Evolutionary conservation across 225 moss, liverwort and hornwort species (phyloP), one percentile per base, ranked within the genome.

Genomic region (Pseudoscleropodium purum): DNA sequence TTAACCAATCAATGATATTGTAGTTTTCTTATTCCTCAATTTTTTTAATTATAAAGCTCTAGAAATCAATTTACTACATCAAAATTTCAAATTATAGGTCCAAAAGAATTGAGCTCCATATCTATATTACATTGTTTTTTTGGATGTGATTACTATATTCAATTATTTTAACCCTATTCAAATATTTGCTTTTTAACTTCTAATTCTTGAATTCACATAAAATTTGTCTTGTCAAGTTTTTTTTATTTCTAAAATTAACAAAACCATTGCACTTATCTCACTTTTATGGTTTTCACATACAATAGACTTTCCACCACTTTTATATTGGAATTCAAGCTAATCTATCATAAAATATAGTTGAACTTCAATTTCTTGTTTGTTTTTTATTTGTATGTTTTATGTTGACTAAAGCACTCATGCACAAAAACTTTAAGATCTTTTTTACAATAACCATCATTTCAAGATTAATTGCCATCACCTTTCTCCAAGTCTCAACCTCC

Each of bases 1-100:
- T 25, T 6, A 0, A 25, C 24, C 4, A 9, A 56, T 78, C 20
- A 78, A 25, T 36, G 37, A 16, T 56, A 56, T 16, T 78, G 2
- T 25, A 3, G 5, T 51, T 34, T 77, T 77, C 0, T 33, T 7
- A 8, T 0, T 54, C 9, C 5, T 7, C 5, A 37, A 3, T 25
- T 10, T 1, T 9, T 36, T 78, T 25, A 33, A 24, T 60, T 25
- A 26, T 23, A 0, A 2, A 77, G 7, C 5, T 52, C 5, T 23
- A 23, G 5, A 34, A 19, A 34, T 77, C 23, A 34, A 3, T 14
- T 52, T 34, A 77, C 5, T 14, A 52, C 34, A 52, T 34, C 3
- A 36, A 23, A 52, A 8, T 77, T 3, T 56, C 52, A 54, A 56
- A 24, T 78, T 54, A 10, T 56, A 54, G 1, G 1, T 54, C 9